phyloP scores from a whole-genome alignment of 2,329 filamentous ascomycete species.

The Parastagonospora nodorum region DNA sequence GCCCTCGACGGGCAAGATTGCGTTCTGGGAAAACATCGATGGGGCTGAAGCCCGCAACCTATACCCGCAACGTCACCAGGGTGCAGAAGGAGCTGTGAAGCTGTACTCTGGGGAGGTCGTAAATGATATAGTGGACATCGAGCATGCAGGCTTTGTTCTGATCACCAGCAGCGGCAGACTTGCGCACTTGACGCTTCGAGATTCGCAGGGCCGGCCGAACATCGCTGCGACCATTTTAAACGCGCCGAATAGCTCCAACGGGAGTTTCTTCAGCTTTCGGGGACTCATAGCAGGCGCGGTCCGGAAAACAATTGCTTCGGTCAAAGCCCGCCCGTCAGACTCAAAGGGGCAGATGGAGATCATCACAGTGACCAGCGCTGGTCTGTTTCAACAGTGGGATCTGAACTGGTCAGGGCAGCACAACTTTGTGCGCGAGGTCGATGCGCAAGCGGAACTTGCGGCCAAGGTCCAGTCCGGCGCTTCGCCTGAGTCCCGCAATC shows the following conservation, averaged over 20 bases:
- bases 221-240: conserved; percentile 79
- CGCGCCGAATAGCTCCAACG: conserved; percentile 59
- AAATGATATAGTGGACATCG: conserved; percentile 78
- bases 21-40: conserved; percentile 95
- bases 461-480: conserved; percentile 64
- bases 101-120: conserved; percentile 79
- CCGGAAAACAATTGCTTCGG: conserved; percentile 79
- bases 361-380: conserved; percentile 77
- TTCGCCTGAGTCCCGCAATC: conserved; percentile 52
- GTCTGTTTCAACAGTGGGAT: conserved; percentile 82
- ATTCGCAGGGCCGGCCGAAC: conserved; percentile 82
- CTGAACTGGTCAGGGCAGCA: conserved; percentile 86
- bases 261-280: conserved; percentile 81
- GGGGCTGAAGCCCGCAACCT: conserved; percentile 83
- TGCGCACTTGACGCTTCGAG: conserved; percentile 83
- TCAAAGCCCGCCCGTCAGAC: conserved; percentile 72
- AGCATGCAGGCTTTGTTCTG: conserved; percentile 84
- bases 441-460: conserved; percentile 69
- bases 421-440: conserved; percentile 72
- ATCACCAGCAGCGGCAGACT: conserved; percentile 84
- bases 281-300: conserved; percentile 73
- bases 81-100: conserved; percentile 76
- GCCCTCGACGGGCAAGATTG: conserved; percentile 80
- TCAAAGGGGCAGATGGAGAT: conserved; percentile 84
- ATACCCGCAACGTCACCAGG: conserved; percentile 79